Percentiles rank a stretch among this genome's conserved stretches.
phyloP scores from a whole-genome alignment of 2,329 filamentous ascomycete species.

The Akanthomyces lecanii region DNA sequence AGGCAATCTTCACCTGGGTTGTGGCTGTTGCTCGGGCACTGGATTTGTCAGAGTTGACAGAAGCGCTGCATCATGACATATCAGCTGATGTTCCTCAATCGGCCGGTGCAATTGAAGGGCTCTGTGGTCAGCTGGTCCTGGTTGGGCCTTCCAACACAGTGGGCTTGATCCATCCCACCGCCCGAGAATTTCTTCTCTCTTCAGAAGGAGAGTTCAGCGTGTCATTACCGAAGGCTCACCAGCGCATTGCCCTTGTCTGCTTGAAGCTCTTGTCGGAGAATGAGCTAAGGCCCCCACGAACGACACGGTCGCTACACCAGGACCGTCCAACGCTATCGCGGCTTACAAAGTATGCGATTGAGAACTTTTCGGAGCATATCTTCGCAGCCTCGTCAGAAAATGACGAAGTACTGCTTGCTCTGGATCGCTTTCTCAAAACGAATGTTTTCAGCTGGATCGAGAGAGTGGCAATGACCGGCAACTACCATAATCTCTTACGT shows the following conservation, averaged over 20 bases:
- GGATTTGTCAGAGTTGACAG: conserved; percentile 24
- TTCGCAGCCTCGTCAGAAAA: conserved; percentile 19
- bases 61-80: conserved; percentile 27
- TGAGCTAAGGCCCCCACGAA: not conserved
- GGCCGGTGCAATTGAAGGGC: conserved; percentile 22
- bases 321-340: not conserved
- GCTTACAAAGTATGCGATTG: conserved; percentile 25
- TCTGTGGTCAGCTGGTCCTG: conserved; percentile 30
- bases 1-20: conserved; percentile 27
- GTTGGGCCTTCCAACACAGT: conserved; percentile 23
- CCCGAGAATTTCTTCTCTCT: conserved; percentile 26
- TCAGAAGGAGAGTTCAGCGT: conserved; percentile 25
- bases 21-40: conserved; percentile 24
- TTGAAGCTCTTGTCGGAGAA: conserved; percentile 22
- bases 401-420: conserved; percentile 21
- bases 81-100: conserved; percentile 22
- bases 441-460: conserved; percentile 31
- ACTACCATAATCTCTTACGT: conserved; percentile 23
- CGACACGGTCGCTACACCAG: not conserved
- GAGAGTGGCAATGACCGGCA: conserved; percentile 20
- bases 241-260: conserved; percentile 25
- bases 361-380: conserved; percentile 27
- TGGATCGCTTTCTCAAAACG: conserved; percentile 25
- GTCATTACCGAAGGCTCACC: conserved; percentile 22
- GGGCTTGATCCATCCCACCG: conserved; percentile 28